These are phyloP conservation scores for Novymonas esmeraldas DNA, from an alignment of 208 protist genomes.

Conservation along the genomic window DNA sequence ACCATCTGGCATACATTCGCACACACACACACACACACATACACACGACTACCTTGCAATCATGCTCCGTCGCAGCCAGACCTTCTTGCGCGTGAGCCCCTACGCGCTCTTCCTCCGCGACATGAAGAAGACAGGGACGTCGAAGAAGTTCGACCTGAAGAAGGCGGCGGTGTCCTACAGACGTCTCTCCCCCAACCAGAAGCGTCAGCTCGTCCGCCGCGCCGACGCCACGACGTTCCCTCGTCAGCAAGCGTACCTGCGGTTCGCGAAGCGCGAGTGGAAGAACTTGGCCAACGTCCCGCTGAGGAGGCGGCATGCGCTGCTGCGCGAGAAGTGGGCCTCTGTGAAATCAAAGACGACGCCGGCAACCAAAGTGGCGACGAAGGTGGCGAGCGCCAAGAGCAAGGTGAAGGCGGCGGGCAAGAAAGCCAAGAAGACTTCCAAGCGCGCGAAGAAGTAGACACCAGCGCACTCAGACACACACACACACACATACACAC, in stretches of 20 bases:
- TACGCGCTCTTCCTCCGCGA: conserved; percentile 67
- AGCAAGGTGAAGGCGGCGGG: conserved; percentile 24
- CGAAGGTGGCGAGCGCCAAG: conserved; percentile 27
- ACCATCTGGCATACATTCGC: not conserved
- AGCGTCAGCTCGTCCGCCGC: conserved; percentile 40
- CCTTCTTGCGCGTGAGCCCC: conserved; percentile 49
- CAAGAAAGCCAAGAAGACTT: conserved; percentile 24
- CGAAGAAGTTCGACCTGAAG: conserved; percentile 9
- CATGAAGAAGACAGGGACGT: conserved; percentile 35
- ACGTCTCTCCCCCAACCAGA: conserved; percentile 34
- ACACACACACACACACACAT: not conserved
- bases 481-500: too few relatives aligned
- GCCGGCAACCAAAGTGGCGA: conserved; percentile 2
- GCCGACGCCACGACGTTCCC: conserved; percentile 43
- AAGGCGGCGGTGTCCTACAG: conserved; percentile 46
- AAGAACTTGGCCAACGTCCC: conserved; percentile 25
- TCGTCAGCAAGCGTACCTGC: conserved; percentile 50
- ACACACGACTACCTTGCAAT: not conserved
- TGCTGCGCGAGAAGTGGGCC: conserved; percentile 21
- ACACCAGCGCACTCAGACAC: too few relatives aligned
- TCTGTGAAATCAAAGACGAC: conserved; percentile 15
- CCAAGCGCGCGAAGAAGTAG: conserved; percentile 16
- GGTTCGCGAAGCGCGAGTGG: conserved; percentile 52
- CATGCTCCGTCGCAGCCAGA: conserved; percentile 53
- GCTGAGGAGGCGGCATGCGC: conserved; percentile 11